Percentiles rank a stretch among this genome's conserved stretches.
These are phyloP conservation scores for Haplosporangium gracile DNA, from an alignment of 192 early-diverging fungal species.

Conservation along the genomic window DNA sequence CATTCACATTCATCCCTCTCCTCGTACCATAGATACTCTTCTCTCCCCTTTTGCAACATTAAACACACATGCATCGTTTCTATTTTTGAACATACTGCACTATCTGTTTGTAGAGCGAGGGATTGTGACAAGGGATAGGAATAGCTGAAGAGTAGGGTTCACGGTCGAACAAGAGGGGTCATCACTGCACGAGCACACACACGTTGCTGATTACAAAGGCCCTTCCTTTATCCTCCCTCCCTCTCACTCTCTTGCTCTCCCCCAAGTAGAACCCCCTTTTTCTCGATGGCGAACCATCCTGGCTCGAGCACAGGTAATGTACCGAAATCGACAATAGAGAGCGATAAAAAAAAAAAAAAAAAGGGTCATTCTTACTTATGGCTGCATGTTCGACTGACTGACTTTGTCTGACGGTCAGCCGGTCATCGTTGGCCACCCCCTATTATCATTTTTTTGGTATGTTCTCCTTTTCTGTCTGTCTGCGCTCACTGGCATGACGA, in stretches of 20 bases:
- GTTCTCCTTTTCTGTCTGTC: background rate
- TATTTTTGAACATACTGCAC: background rate
- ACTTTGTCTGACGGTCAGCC: background rate
- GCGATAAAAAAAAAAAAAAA: background rate
- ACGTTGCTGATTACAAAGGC: too few relatives aligned
- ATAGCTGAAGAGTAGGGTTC: background rate
- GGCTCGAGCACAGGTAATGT: too few relatives aligned
- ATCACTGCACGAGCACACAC: background rate
- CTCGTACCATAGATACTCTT: constrained; percentile 6
- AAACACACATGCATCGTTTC: background rate
- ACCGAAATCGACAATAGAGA: background rate
- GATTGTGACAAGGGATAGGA: background rate
- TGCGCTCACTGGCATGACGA: constrained; percentile 8
- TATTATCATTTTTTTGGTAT: background rate
- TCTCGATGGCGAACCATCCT: background rate
- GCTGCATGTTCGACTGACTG: background rate
- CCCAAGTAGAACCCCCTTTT: background rate
- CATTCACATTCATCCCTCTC: background rate
- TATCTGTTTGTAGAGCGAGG: background rate
- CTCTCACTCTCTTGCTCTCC: background rate
- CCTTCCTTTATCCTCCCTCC: too few relatives aligned
- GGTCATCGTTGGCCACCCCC: background rate
- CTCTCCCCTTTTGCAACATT: background rate
- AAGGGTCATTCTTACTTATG: background rate
- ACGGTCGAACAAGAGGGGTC: background rate